phyloP scores from a whole-genome alignment of 1,139 yeast species.

The Candida albicans region DNA sequence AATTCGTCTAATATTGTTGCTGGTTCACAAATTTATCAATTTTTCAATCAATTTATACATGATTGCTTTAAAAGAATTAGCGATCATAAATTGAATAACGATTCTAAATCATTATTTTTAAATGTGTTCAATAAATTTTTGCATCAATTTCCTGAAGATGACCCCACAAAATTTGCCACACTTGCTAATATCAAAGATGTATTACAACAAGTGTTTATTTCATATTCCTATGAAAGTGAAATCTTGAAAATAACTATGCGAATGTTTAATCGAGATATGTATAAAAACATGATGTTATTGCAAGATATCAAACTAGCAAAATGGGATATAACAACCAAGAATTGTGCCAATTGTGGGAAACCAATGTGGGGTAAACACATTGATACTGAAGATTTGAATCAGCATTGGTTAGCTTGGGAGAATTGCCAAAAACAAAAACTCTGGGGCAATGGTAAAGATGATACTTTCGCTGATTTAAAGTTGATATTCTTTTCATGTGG shows the following conservation, averaged over 20 bases:
- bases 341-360: slow-evolving; percentile 73
- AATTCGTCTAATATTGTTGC: slow-evolving; percentile 15
- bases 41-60: slow-evolving; percentile 48
- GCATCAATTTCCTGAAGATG: slow-evolving; percentile 12
- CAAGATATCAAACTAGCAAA: slow-evolving; percentile 49
- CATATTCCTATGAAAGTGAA: slow-evolving; percentile 63
- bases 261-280: slow-evolving; percentile 56
- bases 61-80: slow-evolving; percentile 52
- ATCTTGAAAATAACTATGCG: slow-evolving; percentile 53
- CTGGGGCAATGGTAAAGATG: neutral
- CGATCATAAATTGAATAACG: slow-evolving; percentile 35
- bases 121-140: slow-evolving; percentile 53
- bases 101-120: slow-evolving; percentile 41
- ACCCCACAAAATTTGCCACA: slow-evolving; percentile 27
- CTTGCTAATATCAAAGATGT: slow-evolving; percentile 61
- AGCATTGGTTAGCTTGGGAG: slow-evolving; percentile 52
- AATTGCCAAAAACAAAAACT: slow-evolving; percentile 17
- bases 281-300: slow-evolving; percentile 41
- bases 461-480: slow-evolving; percentile 17
- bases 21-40: slow-evolving; percentile 19
- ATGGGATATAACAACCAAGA: slow-evolving; percentile 55
- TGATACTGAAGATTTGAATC: slow-evolving; percentile 26
- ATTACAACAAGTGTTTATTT: slow-evolving; percentile 60
- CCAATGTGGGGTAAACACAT: slow-evolving; percentile 53
- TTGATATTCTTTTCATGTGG: slow-evolving; percentile 40